A percentile compares a stretch with the other conserved stretches of the same genome.
Evolutionary conservation across 2,329 filamentous ascomycete genomes (phyloP).

Genomic region (Claviceps digitariae): DNA sequence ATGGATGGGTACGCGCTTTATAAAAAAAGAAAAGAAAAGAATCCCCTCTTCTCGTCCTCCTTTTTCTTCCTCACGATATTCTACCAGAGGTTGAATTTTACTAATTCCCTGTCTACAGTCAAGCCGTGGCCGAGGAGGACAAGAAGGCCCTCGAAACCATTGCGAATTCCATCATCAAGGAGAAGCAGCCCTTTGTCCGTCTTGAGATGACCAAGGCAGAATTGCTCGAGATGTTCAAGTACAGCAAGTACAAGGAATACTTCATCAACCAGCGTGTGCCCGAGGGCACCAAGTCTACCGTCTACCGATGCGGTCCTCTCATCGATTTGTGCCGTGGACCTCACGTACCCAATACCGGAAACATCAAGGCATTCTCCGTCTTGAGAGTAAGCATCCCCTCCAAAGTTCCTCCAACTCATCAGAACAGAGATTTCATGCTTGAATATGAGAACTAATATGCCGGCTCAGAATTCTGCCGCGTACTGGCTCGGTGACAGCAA

Average conservation of each 20-base stretch:
- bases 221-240: conserved; percentile 84
- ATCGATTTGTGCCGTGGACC: conserved; percentile 94
- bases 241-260: conserved; percentile 97
- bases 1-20: conserved; percentile 21
- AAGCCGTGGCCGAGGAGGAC: conserved; percentile 60
- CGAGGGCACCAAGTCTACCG: conserved; percentile 81
- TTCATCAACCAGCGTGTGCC: conserved; percentile 63
- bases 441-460: conserved; percentile 8
- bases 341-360: conserved; percentile 80
- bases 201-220: conserved; percentile 82
- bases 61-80: neutral
- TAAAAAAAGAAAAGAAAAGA: no score
- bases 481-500: conserved; percentile 91
- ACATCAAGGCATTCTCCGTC: conserved; percentile 89
- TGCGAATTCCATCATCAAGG: conserved; percentile 77
- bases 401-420: neutral
- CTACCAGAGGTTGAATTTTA: neutral
- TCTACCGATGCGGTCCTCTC: conserved; percentile 84
- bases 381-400: conserved; percentile 46
- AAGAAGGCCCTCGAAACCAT: conserved; percentile 75
- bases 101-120: conserved; percentile 38
- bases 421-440: neutral
- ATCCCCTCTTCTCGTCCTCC: no score
- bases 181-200: conserved; percentile 90
- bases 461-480: conserved; percentile 45